Base-by-base conservation (phyloP, 129 eudicot species). In the Centaurea solstitialis region DNA sequence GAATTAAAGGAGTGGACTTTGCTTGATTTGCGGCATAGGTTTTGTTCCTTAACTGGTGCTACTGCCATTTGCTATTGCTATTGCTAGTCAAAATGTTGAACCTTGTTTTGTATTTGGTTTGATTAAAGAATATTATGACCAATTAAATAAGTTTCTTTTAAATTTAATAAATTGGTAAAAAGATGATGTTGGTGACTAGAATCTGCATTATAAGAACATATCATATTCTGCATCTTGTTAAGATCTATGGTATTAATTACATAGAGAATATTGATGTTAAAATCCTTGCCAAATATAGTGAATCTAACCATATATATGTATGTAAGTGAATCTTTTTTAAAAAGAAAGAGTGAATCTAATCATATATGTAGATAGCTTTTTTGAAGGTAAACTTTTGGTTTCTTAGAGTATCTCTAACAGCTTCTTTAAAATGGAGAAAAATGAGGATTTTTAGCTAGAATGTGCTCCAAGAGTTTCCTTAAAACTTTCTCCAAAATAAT, bases 11-110 rank as follows among this genome's bases (percentile, higher is more conserved):
- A 69, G 66, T 62, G 53, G 79, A 43, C 73, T 18, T 76, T 39
- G 81, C 77, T 70, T 83, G 70, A 83, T 83, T 83, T 70, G 79
- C 71, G 86, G 33, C 86, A 83, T 72, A 65, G 33, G 77, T 72
- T 83, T 26, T 64, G 82, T 50, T 71, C 6, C 69, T 41, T 22
- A 20, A 64, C 28, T 77, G 17, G 62, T n/a, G 22, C 22, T 4
- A 57, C 65, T 57, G 37, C 30, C 1, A 26, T 26, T 26, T 26
- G 30, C 37, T 33, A 33, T 33, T 33, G 65, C 22, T 15, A 20
- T 35, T 71, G 73, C 57, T 70, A 26, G 82, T 83, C 86, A 62
- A 76, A 71, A 57, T 57, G 22, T n/a, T 57, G 62, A 53, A 53
- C 21, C 62, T 15, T 53, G 62, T 53, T 53, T 53, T 53, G 62